Evolutionary conservation across 345 rosid genomes (phyloP).

Genomic region (Moringa oleifera): DNA sequence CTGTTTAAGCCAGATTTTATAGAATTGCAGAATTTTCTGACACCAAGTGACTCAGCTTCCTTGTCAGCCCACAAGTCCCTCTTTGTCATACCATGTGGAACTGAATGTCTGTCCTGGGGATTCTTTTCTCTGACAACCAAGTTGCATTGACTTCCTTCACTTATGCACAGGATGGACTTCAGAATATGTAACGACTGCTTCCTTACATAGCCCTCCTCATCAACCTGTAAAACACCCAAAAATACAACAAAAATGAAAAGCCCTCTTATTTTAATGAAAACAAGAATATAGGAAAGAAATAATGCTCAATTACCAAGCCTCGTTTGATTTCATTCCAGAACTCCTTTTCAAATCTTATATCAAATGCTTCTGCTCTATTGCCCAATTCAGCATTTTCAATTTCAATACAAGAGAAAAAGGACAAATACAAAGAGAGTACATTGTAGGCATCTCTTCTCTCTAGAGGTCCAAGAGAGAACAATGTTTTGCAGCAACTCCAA

Average conservation of each 20-base stretch:
- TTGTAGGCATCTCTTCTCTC: conserved; percentile 92
- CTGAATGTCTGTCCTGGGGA: conserved; percentile 32
- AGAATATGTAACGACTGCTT: conserved; percentile 87
- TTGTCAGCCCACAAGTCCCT: conserved; percentile 79
- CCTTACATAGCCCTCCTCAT: conserved; percentile 73
- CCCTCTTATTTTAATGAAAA: neutral
- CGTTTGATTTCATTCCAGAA: conserved; percentile 87
- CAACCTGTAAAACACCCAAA: conserved; percentile 45
- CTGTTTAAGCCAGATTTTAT: conserved; percentile 39
- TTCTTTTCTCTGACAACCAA: conserved; percentile 27
- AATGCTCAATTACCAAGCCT: conserved; percentile 64
- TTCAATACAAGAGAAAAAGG: conserved; percentile 38
- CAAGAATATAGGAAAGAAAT: conserved; percentile 13
- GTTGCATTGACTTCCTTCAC: conserved; percentile 28
- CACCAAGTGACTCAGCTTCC: conserved; percentile 90
- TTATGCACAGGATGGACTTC: conserved; percentile 42
- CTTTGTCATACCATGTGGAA: conserved; percentile 52
- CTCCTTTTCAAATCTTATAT: conserved; percentile 53
- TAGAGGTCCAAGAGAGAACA: conserved; percentile 65
- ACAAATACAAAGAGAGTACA: conserved; percentile 60
- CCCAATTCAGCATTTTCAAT: conserved; percentile 24
- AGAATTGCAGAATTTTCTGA: conserved; percentile 49
- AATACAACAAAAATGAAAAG: neutral
- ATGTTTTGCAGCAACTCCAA: conserved; percentile 75
- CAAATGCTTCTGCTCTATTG: conserved; percentile 42